Base-by-base conservation (phyloP, 352 stramenopile species). In the Globisporangium spinosum region DNA sequence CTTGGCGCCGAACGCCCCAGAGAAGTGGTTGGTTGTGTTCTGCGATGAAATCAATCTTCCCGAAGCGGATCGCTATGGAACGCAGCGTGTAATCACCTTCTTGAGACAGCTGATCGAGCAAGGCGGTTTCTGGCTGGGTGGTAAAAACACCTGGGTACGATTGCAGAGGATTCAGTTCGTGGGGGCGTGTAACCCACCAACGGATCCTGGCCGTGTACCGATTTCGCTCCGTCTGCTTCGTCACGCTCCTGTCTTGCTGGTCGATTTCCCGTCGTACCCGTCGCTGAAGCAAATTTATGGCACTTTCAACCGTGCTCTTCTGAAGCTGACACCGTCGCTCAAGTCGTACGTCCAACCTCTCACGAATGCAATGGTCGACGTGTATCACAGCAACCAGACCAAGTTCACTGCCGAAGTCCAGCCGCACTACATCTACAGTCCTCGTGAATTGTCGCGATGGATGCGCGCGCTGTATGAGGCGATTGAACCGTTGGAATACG, bases 21-120 rank as follows among this genome's bases (percentile, higher is more conserved):
- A 97, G 67, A 98, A 97, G 70, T 99, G 97, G 97, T 87, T 99
- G 2, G 98, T 99, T 59, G 93, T 99, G 7, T 99, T 99, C 76
- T 99, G 97, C 65, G 98, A 99, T 79, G 98, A 99, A 86, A 98
- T 99, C 69, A 99, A 99, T 80, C 85, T 99, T 58, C 98, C 98
- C 0, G 94, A 98, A 64, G 84, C 97, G 40, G 98, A 99, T 78
- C 80, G 82, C 9, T 99, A 99, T 77, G 98, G 98, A 35, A 99
- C 98, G 8, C 98, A 99, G 79, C 85, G 95, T 38, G 98, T 99
- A 3, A 99, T 99, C 54, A 99, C 96, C 43, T 99, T 99, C 71
- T 90, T 99, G 80, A 87, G 98, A 25, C 97, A 99, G 71, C 77
- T 99, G 35, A 97, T 98, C 10, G 98, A 99, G 76, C 97, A 99